These are phyloP conservation scores for Iberis amara DNA, from an alignment of 441 rosid species.

Conservation along the genomic window DNA sequence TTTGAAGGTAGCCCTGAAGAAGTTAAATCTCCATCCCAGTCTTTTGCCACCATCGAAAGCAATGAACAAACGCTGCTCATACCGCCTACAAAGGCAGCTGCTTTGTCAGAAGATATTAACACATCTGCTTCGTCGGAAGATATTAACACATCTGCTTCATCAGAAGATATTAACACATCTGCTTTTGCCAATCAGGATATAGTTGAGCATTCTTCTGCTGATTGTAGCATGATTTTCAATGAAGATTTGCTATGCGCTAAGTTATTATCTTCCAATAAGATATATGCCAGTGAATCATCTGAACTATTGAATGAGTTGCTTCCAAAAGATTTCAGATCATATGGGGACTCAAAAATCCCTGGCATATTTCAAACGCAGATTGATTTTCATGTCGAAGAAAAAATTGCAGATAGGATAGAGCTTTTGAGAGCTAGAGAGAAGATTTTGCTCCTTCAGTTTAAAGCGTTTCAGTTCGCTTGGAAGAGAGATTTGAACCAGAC, in stretches of 20 bases:
- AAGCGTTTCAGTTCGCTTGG: constrained; percentile 71
- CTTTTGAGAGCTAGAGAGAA: constrained; percentile 69
- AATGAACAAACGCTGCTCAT: constrained; percentile 31
- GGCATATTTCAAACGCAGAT: constrained; percentile 25
- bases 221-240: constrained; percentile 21
- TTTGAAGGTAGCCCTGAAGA: constrained; percentile 58
- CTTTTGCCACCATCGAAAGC: constrained; percentile 28
- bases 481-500: constrained; percentile 67
- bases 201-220: constrained; percentile 28
- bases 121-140: constrained; percentile 17
- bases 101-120: constrained; percentile 27
- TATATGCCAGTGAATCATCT: constrained; percentile 51
- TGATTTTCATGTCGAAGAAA: constrained; percentile 44
- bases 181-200: constrained; percentile 31
- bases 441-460: constrained; percentile 68
- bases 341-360: constrained; percentile 35
- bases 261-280: constrained; percentile 60
- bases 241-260: constrained; percentile 36
- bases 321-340: constrained; percentile 37
- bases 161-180: constrained; percentile 25
- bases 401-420: constrained; percentile 41
- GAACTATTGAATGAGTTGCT: constrained; percentile 48
- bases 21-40: constrained; percentile 50
- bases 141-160: constrained; percentile 27
- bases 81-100: constrained; percentile 22